phyloP scores from a whole-genome alignment of 495 filamentous ascomycete genomes.

The Wilcoxina mikolae region DNA sequence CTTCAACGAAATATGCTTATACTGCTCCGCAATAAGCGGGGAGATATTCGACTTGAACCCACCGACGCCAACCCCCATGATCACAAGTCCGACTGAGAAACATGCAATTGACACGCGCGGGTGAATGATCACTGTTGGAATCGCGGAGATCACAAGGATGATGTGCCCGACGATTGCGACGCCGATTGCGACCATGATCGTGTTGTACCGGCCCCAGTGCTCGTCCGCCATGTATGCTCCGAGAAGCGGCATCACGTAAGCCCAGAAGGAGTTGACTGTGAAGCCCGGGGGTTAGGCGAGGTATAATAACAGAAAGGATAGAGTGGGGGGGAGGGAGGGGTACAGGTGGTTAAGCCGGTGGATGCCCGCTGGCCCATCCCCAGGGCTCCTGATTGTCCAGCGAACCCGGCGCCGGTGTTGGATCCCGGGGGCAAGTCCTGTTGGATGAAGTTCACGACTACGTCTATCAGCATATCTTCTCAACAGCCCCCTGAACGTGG shows the following conservation, averaged over 20 bases:
- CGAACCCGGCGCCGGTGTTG: constrained; percentile 41
- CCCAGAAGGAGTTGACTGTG: constrained; percentile 55
- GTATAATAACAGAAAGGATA: not conserved
- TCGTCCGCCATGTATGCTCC: constrained; percentile 53
- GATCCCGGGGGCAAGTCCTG: constrained; percentile 45
- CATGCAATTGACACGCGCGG: constrained; percentile 38
- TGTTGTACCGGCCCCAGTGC: constrained; percentile 55
- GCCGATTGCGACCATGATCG: constrained; percentile 44
- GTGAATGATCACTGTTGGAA: constrained; percentile 45
- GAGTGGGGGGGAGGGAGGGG: constrained; percentile 3
- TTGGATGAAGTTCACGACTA: constrained; percentile 54
- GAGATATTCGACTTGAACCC: constrained; percentile 52
- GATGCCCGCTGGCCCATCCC: constrained; percentile 52
- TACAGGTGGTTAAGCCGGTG: constrained; percentile 45
- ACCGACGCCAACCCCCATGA: constrained; percentile 52
- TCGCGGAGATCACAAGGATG: constrained; percentile 46
- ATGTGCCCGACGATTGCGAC: constrained; percentile 51
- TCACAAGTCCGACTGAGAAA: constrained; percentile 49
- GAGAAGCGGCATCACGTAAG: constrained; percentile 52
- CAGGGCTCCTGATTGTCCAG: constrained; percentile 48
- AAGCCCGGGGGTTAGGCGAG: too few species aligned
- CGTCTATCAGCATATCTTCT: not conserved
- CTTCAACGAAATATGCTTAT: not conserved
- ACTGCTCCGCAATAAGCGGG: constrained; percentile 8
- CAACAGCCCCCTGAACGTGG: not conserved